Evolutionary conservation across 1,284 basidiomycete genomes (phyloP).

Genomic region (Ustilago sp.): DNA sequence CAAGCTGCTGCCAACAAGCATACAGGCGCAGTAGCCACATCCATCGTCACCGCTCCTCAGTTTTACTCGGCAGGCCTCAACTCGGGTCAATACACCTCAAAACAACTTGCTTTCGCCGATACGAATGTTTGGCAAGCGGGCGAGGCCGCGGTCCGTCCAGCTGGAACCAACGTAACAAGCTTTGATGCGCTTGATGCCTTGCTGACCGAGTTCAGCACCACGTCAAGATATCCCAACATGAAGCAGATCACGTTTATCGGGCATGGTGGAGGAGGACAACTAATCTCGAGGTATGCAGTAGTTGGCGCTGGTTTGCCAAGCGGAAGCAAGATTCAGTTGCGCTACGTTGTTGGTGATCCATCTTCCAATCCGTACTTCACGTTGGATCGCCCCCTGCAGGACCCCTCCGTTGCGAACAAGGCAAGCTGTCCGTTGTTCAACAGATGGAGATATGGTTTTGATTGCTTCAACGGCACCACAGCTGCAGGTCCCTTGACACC

Average conservation of each 20-base stretch:
- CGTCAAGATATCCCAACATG: slow-evolving; percentile 56
- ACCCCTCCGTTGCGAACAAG: slow-evolving; percentile 43
- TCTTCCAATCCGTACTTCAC: slow-evolving; percentile 65
- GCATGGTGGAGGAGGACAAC: slow-evolving; percentile 66
- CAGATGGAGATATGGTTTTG: slow-evolving; percentile 66
- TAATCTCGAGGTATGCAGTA: slow-evolving; percentile 64
- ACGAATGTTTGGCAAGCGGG: slow-evolving; percentile 66
- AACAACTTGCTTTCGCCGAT: slow-evolving; percentile 57
- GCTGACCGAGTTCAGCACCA: slow-evolving; percentile 56
- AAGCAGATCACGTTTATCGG: slow-evolving; percentile 65
- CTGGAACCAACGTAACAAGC: slow-evolving; percentile 46
- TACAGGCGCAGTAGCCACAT: slow-evolving; percentile 31
- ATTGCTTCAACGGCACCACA: slow-evolving; percentile 51
- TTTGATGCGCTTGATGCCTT: slow-evolving; percentile 65
- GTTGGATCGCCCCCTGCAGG: slow-evolving; percentile 56
- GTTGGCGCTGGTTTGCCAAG: slow-evolving; percentile 47
- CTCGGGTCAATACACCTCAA: slow-evolving; percentile 58
- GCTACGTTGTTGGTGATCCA: slow-evolving; percentile 67
- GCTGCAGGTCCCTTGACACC: slow-evolving; percentile 28
- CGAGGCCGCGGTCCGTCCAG: slow-evolving; percentile 56
- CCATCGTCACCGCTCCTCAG: slow-evolving; percentile 62
- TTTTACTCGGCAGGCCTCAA: slow-evolving; percentile 62
- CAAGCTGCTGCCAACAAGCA: slow-evolving; percentile 41
- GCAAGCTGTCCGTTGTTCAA: slow-evolving; percentile 58
- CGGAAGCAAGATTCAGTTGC: slow-evolving; percentile 43